These are phyloP conservation scores for Pythium biforme DNA, from an alignment of 352 stramenopile species.

Conservation along the genomic window DNA sequence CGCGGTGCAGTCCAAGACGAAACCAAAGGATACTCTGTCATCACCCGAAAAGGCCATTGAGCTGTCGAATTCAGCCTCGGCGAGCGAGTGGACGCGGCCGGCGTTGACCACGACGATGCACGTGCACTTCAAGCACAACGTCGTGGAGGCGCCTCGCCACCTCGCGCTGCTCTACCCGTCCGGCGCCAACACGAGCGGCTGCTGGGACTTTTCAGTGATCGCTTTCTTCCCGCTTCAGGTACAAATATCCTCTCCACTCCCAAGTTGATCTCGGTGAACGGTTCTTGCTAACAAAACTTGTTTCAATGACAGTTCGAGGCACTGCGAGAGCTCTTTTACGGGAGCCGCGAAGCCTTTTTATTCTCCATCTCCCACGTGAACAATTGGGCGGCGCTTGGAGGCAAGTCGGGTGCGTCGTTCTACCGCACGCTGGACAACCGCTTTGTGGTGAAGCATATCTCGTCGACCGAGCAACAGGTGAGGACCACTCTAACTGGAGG, in stretches of 20 bases:
- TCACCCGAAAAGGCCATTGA: constrained; percentile 14
- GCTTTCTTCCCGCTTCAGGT: constrained; percentile 83
- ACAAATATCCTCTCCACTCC: no score
- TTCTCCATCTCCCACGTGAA: constrained; percentile 81
- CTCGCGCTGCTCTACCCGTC: constrained; percentile 48
- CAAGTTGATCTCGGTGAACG: no score
- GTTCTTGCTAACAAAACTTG: no score
- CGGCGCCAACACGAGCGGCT: constrained; percentile 29
- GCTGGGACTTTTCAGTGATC: constrained; percentile 74
- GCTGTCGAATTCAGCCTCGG: constrained; percentile 25
- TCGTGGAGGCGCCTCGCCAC: constrained; percentile 60
- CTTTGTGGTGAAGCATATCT: constrained; percentile 99
- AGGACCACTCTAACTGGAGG: no score
- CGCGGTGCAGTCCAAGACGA: constrained; percentile 32
- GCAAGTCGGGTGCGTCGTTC: constrained; percentile 97
- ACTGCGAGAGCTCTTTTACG: constrained; percentile 90
- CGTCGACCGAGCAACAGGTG: constrained; percentile 97
- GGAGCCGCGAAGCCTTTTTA: constrained; percentile 59
- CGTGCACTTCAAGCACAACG: constrained; percentile 61
- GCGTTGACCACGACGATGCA: constrained; percentile 50
- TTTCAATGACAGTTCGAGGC: constrained; percentile 81
- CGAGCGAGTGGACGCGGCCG: constrained; percentile 59
- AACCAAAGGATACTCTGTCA: not conserved
- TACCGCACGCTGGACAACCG: constrained; percentile 94
- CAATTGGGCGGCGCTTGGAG: constrained; percentile 93